Percentiles rank a stretch among this genome's conserved stretches.
Evolutionary conservation across 140 eudicot species (phyloP).

Genomic region (Senecio squalidus): DNA sequence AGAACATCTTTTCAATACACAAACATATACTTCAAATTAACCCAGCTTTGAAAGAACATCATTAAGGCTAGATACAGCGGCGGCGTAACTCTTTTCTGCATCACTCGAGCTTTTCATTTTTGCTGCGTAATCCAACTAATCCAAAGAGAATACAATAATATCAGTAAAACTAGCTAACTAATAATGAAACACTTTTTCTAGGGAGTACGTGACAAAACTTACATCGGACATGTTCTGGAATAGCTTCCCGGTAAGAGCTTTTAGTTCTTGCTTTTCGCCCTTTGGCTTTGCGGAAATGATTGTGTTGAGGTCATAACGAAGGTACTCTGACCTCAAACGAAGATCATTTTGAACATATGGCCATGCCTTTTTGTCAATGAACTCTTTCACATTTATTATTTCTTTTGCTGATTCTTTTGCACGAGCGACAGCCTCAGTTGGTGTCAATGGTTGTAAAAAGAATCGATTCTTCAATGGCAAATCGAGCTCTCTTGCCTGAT

Average conservation of each 20-base stretch:
- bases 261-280: constrained; percentile 68
- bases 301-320: constrained; percentile 91
- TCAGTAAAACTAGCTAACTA: not conserved
- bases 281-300: constrained; percentile 76
- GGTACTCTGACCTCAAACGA: constrained; percentile 70
- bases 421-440: constrained; percentile 71
- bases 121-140: constrained; percentile 93
- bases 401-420: constrained; percentile 91
- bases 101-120: constrained; percentile 73
- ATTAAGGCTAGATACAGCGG: constrained; percentile 63
- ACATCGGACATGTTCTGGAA: constrained; percentile 58
- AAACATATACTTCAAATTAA: constrained; percentile 31
- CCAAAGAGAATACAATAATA: constrained; percentile 3
- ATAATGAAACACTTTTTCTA: not conserved
- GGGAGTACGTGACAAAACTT: constrained; percentile 18
- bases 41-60: constrained; percentile 87
- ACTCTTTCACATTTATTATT: constrained; percentile 61
- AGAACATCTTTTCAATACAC: constrained; percentile 35
- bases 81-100: constrained; percentile 90
- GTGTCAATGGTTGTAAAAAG: constrained; percentile 74
- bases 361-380: constrained; percentile 96
- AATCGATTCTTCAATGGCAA: constrained; percentile 66
- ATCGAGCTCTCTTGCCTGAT: constrained; percentile 69
- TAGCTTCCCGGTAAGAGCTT: constrained; percentile 82
- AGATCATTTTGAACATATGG: constrained; percentile 94